phyloP scores from a whole-genome alignment of 768 basidiomycete genomes.

The Auricularia sp. region DNA sequence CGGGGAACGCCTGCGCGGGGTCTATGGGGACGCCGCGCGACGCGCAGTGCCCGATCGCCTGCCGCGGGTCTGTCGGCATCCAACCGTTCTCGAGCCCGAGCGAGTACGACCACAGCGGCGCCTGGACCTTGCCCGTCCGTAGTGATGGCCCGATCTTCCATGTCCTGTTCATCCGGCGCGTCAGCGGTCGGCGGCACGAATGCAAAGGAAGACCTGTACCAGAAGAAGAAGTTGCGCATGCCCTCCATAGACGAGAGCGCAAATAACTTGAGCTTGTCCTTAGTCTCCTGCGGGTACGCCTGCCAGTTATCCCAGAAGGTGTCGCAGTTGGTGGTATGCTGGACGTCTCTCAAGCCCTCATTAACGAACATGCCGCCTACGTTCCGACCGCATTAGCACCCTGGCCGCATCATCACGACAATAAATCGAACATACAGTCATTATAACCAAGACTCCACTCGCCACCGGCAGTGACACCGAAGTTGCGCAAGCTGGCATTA shows the following conservation, averaged over 20 bases:
- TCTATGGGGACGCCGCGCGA: conserved; percentile 17
- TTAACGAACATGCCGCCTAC: not conserved
- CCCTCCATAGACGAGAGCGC: conserved; percentile 56
- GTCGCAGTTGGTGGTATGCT: not conserved
- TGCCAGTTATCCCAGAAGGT: not conserved
- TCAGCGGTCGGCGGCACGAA: conserved; percentile 15
- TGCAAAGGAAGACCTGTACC: conserved; percentile 35
- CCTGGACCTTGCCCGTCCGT: conserved; percentile 22
- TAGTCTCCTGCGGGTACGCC: conserved; percentile 19
- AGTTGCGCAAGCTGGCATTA: conserved; percentile 36
- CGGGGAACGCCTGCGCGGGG: conserved; percentile 31
- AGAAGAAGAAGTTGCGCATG: conserved; percentile 56
- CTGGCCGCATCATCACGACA: not conserved
- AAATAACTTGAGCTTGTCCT: conserved; percentile 42
- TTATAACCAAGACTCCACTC: conserved; percentile 54
- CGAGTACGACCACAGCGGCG: conserved; percentile 63
- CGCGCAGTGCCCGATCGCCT: conserved; percentile 52
- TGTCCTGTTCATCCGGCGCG: conserved; percentile 32
- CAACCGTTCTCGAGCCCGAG: conserved; percentile 65
- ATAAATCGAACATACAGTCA: conserved; percentile 2
- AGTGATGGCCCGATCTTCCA: conserved; percentile 30
- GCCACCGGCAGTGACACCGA: conserved; percentile 66
- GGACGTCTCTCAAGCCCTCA: not conserved
- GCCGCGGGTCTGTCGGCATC: conserved; percentile 67
- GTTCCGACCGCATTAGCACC: not conserved